Evolutionary conservation across 768 basidiomycete genomes (phyloP), one percentile per base, ranked within the genome.

Genomic region (Gymnopilus dilepis): DNA sequence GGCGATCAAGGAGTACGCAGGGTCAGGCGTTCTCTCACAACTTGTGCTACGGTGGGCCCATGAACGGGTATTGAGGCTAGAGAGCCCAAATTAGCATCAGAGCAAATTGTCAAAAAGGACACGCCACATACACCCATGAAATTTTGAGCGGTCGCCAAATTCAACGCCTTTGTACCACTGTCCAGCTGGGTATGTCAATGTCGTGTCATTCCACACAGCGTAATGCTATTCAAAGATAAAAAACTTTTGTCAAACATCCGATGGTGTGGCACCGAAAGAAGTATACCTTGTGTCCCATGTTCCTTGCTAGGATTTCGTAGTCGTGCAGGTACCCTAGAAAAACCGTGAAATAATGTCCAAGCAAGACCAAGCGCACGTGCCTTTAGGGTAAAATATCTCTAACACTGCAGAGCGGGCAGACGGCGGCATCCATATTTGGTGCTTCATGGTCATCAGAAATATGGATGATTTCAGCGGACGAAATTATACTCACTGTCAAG

Each of bases 401-500:
- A 91, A 84, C 9, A 89, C 83, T 9, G 88, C 83, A 19, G 86
- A 82, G 33, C 82, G 72, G 1, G 82, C 79, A 6, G 86, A 86
- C 15, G 78, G 76, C 31, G 87, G 84, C 88, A 90, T 89, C 81
- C 85, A 82, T 58, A 91, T 77, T 45, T 89, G 78, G 68, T 90
- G 89, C 64, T 73, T 48, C 13, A 54, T 11, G 11, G 9, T 12
- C 45, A n/a, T 31, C 33, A 30, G 12, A 38, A 17, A 41, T 31
- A 57, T 47, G n/a, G n/a, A n/a, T n/a, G n/a, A n/a, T 43, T 51
- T 24, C 21, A 2, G 19, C 43, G 12, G 9, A 22, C 4, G 43
- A 33, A 28, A 58, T 17, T 41, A n/a, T 17, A 37, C 69, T 59
- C 50, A 73, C 72, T 11, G 88, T 86, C 4, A 91, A 73, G 19